Evolutionary conservation across 1,284 basidiomycete species (phyloP).

Genomic region (Ustilago curta): DNA sequence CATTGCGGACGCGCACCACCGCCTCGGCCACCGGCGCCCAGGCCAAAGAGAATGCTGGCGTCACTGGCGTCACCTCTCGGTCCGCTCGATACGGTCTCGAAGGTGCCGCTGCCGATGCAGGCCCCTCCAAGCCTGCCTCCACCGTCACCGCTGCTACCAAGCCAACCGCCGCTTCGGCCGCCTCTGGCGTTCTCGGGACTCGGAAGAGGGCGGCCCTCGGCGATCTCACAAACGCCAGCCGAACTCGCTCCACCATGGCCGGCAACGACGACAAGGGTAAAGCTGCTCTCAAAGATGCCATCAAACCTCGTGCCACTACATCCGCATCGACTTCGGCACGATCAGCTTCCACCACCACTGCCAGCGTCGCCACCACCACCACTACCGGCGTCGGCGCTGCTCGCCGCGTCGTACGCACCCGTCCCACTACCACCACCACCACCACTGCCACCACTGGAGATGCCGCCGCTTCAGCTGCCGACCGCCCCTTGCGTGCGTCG

Average conservation of each 20-base stretch:
- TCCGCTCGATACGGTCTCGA: constrained; percentile 31
- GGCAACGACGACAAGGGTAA: constrained; percentile 50
- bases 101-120: constrained; percentile 39
- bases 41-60: constrained; percentile 50
- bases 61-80: constrained; percentile 32
- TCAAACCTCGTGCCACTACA: constrained; percentile 47
- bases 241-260: constrained; percentile 39
- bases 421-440: constrained; percentile 32
- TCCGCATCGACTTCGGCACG: constrained; percentile 34
- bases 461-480: constrained; percentile 20
- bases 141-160: constrained; percentile 40
- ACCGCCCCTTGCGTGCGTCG: constrained; percentile 45
- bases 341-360: constrained; percentile 16
- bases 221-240: constrained; percentile 66
- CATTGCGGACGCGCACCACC: constrained; percentile 51
- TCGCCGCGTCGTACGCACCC: constrained; percentile 48
- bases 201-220: constrained; percentile 67
- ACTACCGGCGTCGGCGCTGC: constrained; percentile 39
- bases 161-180: constrained; percentile 27
- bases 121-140: constrained; percentile 49
- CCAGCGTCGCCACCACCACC: constrained; percentile 33
- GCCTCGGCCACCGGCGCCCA: constrained; percentile 38
- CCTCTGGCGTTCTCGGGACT: constrained; percentile 57
- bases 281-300: constrained; percentile 44
- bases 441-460: constrained; percentile 23